phyloP scores from a whole-genome alignment of 257 asterid species.

The Jacaranda mimosifolia region DNA sequence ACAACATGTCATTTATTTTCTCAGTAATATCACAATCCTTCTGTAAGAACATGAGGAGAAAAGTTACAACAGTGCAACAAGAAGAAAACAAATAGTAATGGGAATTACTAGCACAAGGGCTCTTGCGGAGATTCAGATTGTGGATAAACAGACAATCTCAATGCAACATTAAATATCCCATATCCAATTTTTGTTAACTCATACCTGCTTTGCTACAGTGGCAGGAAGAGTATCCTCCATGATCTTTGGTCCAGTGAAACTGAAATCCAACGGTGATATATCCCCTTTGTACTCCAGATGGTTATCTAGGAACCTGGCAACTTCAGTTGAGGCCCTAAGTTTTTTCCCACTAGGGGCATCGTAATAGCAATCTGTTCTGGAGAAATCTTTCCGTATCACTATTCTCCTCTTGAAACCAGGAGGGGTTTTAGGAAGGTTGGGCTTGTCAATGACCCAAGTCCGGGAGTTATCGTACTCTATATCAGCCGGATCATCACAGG shows the following conservation, averaged over 20 bases:
- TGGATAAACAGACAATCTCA: too few species aligned
- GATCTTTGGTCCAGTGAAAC: constrained; percentile 55
- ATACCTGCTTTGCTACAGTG: not conserved
- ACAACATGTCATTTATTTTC: not conserved
- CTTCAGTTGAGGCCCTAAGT: constrained; percentile 51
- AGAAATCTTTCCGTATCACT: constrained; percentile 44
- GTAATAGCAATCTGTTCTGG: constrained; percentile 51
- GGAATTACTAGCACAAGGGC: not conserved
- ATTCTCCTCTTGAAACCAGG: constrained; percentile 49
- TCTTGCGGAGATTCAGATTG: too few species aligned
- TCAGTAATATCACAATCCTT: not conserved
- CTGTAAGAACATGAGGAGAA: not conserved
- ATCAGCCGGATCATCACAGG: constrained; percentile 54
- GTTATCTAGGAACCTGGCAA: constrained; percentile 38
- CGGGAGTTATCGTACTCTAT: constrained; percentile 44
- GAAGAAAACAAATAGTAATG: too few species aligned
- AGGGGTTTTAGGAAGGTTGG: constrained; percentile 63
- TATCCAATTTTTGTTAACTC: not conserved
- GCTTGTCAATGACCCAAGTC: constrained; percentile 58
- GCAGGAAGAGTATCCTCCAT: constrained; percentile 44
- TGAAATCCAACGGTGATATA: constrained; percentile 43
- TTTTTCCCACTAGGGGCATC: constrained; percentile 51
- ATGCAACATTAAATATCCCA: not conserved
- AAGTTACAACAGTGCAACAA: too few species aligned
- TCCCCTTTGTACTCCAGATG: constrained; percentile 39